Evolutionary conservation across 768 basidiomycete genomes (phyloP).

Genomic region (Neoboletus magnificus): DNA sequence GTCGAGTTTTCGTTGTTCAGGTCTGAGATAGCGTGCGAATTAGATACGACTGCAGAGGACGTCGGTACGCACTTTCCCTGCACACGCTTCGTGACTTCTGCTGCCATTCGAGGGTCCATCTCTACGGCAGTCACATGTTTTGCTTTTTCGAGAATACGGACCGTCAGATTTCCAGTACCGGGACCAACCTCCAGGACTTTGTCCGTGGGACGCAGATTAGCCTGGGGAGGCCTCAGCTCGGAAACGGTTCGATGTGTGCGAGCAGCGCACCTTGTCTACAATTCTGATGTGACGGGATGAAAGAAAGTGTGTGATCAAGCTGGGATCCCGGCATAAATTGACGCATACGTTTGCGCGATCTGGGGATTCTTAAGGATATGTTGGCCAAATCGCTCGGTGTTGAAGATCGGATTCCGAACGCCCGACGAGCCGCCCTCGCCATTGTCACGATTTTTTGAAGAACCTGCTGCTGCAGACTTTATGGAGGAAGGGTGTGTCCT

Average conservation of each 20-base stretch:
- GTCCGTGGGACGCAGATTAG: conserved; percentile 89
- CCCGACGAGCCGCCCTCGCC: conserved; percentile 39
- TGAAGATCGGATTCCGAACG: conserved; percentile 84
- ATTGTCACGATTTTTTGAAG: conserved; percentile 41
- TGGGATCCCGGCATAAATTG: conserved; percentile 19
- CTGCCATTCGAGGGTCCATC: conserved; percentile 99
- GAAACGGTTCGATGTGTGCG: background rate
- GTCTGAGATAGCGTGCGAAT: conserved; percentile 44
- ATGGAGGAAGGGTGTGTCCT: conserved; percentile 63
- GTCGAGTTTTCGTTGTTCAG: conserved; percentile 92
- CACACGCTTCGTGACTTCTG: conserved; percentile 93
- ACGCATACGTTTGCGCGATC: conserved; percentile 79
- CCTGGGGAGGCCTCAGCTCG: conserved; percentile 42
- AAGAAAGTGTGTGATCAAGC: conserved; percentile 8
- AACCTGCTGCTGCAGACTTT: conserved; percentile 33
- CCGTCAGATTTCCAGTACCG: conserved; percentile 94
- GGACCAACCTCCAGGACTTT: conserved; percentile 97
- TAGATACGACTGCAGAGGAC: background rate
- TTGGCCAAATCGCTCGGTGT: conserved; percentile 93
- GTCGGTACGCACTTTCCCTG: conserved; percentile 84
- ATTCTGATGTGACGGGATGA: conserved; percentile 37
- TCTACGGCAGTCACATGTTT: conserved; percentile 93
- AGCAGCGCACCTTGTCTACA: conserved; percentile 51
- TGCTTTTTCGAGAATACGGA: conserved; percentile 88
- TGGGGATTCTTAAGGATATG: conserved; percentile 95